These are phyloP conservation scores for Pyrus betulifolia DNA, from an alignment of 306 rosid species.

Conservation along the genomic window DNA sequence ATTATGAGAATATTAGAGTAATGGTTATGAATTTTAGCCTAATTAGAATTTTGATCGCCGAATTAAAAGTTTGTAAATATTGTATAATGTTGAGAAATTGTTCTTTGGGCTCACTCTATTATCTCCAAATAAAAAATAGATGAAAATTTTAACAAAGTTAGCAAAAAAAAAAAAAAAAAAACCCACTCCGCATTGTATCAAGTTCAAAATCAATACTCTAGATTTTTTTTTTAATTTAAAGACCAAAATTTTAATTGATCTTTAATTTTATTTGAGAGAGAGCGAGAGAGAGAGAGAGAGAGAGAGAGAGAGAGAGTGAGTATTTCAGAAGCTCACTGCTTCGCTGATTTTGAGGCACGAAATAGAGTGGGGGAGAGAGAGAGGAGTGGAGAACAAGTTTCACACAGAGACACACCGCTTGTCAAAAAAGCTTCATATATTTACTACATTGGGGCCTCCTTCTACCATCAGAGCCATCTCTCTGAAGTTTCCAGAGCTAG, in stretches of 20 bases:
- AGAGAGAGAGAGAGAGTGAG: conserved; percentile 22
- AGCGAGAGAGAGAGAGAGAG: conserved; percentile 11
- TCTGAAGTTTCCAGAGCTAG: conserved; percentile 28
- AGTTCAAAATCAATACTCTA: too few relatives aligned
- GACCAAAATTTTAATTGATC: too few relatives aligned
- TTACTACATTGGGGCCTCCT: conserved; percentile 35
- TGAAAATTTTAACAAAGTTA: too few relatives aligned
- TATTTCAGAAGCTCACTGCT: conserved; percentile 82
- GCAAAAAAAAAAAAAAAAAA: too few relatives aligned
- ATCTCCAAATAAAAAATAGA: too few relatives aligned
- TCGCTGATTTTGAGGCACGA: conserved; percentile 91
- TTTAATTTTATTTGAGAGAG: neutral
- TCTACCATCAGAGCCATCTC: conserved; percentile 14
- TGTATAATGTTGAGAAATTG: too few relatives aligned
- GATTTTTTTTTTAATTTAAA: too few relatives aligned
- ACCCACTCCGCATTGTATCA: too few relatives aligned
- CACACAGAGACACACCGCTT: conserved; percentile 10
- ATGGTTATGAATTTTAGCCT: too few relatives aligned
- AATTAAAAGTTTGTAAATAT: too few relatives aligned
- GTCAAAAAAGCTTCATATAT: conserved; percentile 7
- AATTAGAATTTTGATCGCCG: too few relatives aligned
- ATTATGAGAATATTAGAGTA: neutral
- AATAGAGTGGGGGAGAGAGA: conserved; percentile 18
- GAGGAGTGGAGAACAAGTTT: conserved; percentile 57
- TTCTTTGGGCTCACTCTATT: too few relatives aligned